phyloP scores from a whole-genome alignment of 139 green algal genomes.

The Bryopsis sp. region DNA sequence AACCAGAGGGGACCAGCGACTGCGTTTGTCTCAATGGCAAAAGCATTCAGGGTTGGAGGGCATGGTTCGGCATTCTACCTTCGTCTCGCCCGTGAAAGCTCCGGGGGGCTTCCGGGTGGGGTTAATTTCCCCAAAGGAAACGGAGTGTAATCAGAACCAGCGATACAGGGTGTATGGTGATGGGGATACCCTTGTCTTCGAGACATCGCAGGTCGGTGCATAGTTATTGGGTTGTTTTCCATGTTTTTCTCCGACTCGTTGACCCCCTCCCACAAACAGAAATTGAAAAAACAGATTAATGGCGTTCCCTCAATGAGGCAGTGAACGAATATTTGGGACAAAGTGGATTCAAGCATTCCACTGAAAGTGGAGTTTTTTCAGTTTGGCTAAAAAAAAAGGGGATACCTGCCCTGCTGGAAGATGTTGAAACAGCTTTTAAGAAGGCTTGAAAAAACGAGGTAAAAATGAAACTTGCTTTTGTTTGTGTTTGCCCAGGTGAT shows the following conservation, averaged over 20 bases:
- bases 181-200: slow-evolving; percentile 7
- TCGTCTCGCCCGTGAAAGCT: slow-evolving; percentile 13
- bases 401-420: neutral
- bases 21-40: neutral
- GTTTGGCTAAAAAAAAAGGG: neutral
- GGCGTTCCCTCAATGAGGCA: neutral
- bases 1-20: neutral
- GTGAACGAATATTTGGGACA: neutral
- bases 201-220: slow-evolving; percentile 11
- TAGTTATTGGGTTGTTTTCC: neutral
- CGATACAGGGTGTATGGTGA: slow-evolving; percentile 6
- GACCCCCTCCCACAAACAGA: too few species aligned
- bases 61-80: slow-evolving; percentile 7
- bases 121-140: neutral
- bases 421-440: neutral
- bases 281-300: neutral
- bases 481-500: neutral
- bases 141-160: slow-evolving; percentile 14
- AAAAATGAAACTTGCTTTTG: neutral
- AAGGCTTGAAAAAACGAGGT: neutral
- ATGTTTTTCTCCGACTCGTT: too few species aligned
- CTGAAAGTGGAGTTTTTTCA: neutral
- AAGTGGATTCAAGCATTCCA: neutral
- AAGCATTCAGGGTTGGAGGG: neutral
- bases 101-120: neutral